phyloP scores from a whole-genome alignment of 352 stramenopile genomes.

The Globisporangium lucens region DNA sequence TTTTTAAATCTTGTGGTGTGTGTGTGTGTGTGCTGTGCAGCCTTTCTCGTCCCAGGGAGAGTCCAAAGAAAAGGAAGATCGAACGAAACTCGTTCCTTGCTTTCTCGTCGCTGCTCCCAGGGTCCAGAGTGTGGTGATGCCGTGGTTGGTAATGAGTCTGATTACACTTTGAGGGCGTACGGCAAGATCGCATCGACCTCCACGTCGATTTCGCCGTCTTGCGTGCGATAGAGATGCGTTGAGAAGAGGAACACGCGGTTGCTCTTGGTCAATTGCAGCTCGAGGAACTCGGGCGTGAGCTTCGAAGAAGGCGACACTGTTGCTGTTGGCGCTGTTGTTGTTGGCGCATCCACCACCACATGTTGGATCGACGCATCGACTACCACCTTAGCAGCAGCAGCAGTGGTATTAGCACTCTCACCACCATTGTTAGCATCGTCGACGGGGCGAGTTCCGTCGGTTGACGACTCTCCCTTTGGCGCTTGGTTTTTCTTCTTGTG shows the following conservation, averaged over 20 bases:
- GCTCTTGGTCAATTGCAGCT: constrained; percentile 10
- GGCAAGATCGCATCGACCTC: constrained; percentile 21
- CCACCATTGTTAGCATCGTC: too few species aligned
- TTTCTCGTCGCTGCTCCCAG: too few species aligned
- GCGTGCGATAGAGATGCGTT: constrained; percentile 15
- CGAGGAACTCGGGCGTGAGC: constrained; percentile 12
- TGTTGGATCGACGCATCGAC: background rate
- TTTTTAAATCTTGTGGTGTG: background rate
- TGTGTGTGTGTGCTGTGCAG: background rate
- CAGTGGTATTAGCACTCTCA: background rate
- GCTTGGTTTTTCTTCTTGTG: constrained; percentile 10
- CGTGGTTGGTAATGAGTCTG: background rate
- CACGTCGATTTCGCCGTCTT: constrained; percentile 9
- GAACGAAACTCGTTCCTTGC: background rate
- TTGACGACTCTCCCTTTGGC: background rate
- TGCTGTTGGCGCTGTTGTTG: background rate
- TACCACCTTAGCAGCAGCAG: background rate
- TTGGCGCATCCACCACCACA: background rate
- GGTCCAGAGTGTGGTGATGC: background rate
- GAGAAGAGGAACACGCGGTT: constrained; percentile 20
- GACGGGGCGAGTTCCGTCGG: background rate
- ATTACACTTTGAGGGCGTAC: constrained; percentile 1
- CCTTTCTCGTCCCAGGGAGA: background rate
- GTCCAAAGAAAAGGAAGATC: background rate
- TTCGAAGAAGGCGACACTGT: background rate